phyloP scores from a whole-genome alignment of 352 stramenopile species.

The Plasmopara halstedii region DNA sequence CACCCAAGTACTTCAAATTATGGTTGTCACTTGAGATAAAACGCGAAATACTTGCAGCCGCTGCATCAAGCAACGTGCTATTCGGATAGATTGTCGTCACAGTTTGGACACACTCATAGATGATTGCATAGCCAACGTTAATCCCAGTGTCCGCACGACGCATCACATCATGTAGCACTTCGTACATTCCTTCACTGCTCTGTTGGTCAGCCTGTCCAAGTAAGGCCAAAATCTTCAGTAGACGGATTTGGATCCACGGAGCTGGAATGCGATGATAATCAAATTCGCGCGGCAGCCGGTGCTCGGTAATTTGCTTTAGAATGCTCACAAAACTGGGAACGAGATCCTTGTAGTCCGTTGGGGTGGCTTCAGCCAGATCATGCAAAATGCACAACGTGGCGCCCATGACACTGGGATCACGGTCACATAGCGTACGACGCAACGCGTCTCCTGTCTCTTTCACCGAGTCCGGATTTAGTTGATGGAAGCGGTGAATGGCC shows the following conservation, averaged over 20 bases:
- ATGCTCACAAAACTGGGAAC: constrained; percentile 98
- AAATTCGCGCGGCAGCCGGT: constrained; percentile 96
- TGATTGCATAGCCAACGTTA: constrained; percentile 99
- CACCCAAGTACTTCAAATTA: constrained; percentile 98
- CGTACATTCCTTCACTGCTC: constrained; percentile 98
- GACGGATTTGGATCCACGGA: constrained; percentile 98
- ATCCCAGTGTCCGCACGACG: constrained; percentile 98
- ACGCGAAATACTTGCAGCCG: constrained; percentile 87
- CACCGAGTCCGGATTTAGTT: constrained; percentile 93
- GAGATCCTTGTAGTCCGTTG: constrained; percentile 96
- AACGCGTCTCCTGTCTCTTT: constrained; percentile 88
- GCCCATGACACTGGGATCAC: constrained; percentile 98
- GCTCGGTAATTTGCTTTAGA: constrained; percentile 99
- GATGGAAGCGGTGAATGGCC: constrained; percentile 96
- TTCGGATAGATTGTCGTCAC: constrained; percentile 99
- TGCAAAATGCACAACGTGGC: constrained; percentile 90
- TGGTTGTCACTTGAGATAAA: constrained; percentile 95
- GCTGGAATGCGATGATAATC: constrained; percentile 99
- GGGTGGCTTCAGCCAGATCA: constrained; percentile 87
- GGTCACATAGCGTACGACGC: constrained; percentile 96
- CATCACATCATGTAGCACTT: constrained; percentile 98
- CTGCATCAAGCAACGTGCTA: constrained; percentile 93
- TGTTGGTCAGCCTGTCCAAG: constrained; percentile 92
- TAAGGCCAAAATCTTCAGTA: constrained; percentile 95
- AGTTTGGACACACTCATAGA: constrained; percentile 98